These are phyloP conservation scores for Allantophomopsis lycopodina DNA, from an alignment of 2,329 filamentous ascomycete species.

Conservation along the genomic window DNA sequence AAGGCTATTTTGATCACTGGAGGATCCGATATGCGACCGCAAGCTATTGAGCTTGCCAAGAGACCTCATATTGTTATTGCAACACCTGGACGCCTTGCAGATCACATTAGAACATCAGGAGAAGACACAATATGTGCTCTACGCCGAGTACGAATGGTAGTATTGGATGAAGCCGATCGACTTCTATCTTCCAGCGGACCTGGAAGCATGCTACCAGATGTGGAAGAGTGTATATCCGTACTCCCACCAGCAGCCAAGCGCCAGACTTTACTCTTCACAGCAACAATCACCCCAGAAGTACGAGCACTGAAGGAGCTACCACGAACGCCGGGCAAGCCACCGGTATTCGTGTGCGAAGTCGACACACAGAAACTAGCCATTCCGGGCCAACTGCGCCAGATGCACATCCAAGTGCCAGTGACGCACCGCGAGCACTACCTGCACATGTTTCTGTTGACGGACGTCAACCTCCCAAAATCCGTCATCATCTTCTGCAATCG, in stretches of 20 bases:
- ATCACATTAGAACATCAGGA: slow-evolving; percentile 85
- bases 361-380: slow-evolving; percentile 65
- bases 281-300: slow-evolving; percentile 88
- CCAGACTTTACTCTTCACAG: slow-evolving; percentile 94
- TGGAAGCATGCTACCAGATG: slow-evolving; percentile 87
- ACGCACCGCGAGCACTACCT: slow-evolving; percentile 93
- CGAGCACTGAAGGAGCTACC: slow-evolving; percentile 72
- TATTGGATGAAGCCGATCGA: slow-evolving; percentile 92
- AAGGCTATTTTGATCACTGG: slow-evolving; percentile 86
- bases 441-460: slow-evolving; percentile 74
- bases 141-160: slow-evolving; percentile 66
- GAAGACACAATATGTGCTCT: slow-evolving; percentile 81
- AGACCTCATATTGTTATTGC: slow-evolving; percentile 88
- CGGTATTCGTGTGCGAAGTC: slow-evolving; percentile 81
- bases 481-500: slow-evolving; percentile 93
- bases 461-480: slow-evolving; percentile 59
- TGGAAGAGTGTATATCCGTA: slow-evolving; percentile 74
- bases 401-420: slow-evolving; percentile 76
- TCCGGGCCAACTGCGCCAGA: slow-evolving; percentile 69
- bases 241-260: slow-evolving; percentile 65
- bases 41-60: slow-evolving; percentile 71
- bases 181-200: slow-evolving; percentile 59
- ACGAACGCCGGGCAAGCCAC: slow-evolving; percentile 50
- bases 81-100: slow-evolving; percentile 82
- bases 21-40: slow-evolving; percentile 80